These are phyloP conservation scores for Extremus antarcticus DNA, from an alignment of 495 filamentous ascomycete species.

Conservation along the genomic window DNA sequence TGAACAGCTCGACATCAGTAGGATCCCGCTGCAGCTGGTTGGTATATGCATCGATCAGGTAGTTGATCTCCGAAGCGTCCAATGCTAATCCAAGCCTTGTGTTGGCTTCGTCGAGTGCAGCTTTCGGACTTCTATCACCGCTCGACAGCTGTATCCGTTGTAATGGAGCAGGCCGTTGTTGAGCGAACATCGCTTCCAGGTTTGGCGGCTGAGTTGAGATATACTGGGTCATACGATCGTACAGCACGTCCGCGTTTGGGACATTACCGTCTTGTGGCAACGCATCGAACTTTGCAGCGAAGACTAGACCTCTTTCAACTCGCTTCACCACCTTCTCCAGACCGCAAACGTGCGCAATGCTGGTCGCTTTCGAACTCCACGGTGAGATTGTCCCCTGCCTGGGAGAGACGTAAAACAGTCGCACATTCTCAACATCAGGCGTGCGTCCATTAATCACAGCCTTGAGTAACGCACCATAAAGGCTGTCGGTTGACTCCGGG, in stretches of 20 bases:
- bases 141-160: slow-evolving; percentile 61
- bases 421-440: slow-evolving; percentile 32
- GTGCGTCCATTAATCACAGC: slow-evolving; percentile 27
- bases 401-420: slow-evolving; percentile 59
- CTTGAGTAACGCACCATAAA: slow-evolving; percentile 27
- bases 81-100: slow-evolving; percentile 70
- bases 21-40: slow-evolving; percentile 59
- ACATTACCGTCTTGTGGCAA: slow-evolving; percentile 36
- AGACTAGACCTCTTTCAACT: slow-evolving; percentile 74
- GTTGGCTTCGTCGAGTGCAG: slow-evolving; percentile 72
- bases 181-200: slow-evolving; percentile 65
- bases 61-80: slow-evolving; percentile 85
- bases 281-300: slow-evolving; percentile 51
- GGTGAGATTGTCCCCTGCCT: slow-evolving; percentile 78
- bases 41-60: slow-evolving; percentile 74
- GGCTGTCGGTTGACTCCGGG: slow-evolving; percentile 29
- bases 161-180: slow-evolving; percentile 57
- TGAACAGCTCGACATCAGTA: slow-evolving; percentile 90
- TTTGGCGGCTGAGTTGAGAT: slow-evolving; percentile 55
- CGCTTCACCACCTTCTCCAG: slow-evolving; percentile 60
- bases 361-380: slow-evolving; percentile 94
- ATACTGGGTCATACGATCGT: slow-evolving; percentile 89
- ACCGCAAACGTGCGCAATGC: slow-evolving; percentile 86
- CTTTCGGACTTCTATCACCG: slow-evolving; percentile 48
- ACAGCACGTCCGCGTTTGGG: slow-evolving; percentile 57